Conservation (phyloP, 495 filamentous ascomycete genomes). For the Penicillium desertorum region DNA sequence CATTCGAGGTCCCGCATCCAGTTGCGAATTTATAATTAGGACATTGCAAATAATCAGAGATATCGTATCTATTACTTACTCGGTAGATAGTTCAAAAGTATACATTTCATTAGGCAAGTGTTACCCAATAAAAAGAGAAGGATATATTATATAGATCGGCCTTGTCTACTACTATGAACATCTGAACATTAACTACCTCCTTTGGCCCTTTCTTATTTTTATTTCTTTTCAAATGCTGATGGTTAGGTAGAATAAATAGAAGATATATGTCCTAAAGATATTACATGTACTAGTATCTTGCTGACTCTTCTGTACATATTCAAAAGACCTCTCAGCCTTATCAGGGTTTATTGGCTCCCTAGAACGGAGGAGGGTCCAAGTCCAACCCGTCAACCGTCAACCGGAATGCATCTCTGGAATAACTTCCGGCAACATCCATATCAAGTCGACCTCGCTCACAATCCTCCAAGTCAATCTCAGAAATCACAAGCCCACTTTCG, state of each 20-base stretch:
- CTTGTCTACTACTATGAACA: not conserved
- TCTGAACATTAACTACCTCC: not conserved
- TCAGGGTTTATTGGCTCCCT: not conserved
- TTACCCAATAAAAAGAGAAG: not conserved
- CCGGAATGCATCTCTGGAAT: slow-evolving; percentile 82
- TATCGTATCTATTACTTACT: not conserved
- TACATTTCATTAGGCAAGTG: not conserved
- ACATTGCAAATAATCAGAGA: not conserved
- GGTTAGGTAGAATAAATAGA: too few relatives aligned
- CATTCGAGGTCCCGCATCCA: not conserved
- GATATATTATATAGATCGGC: not conserved
- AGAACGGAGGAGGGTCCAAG: slow-evolving; percentile 60
- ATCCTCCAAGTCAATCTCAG: slow-evolving; percentile 62
- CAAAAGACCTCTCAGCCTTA: not conserved
- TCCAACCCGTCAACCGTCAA: slow-evolving; percentile 74
- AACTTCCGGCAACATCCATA: slow-evolving; percentile 73
- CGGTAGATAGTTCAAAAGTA: too few relatives aligned
- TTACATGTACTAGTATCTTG: too few relatives aligned
- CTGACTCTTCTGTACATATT: too few relatives aligned
- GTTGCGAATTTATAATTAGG: slow-evolving; percentile 1
- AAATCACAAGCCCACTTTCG: slow-evolving; percentile 42
- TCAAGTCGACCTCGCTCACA: slow-evolving; percentile 62
- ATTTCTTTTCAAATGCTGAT: not conserved
- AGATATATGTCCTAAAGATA: too few relatives aligned
- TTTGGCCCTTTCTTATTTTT: not conserved